Base-by-base conservation (phyloP, 768 basidiomycete genomes). In the Mycena metata region DNA sequence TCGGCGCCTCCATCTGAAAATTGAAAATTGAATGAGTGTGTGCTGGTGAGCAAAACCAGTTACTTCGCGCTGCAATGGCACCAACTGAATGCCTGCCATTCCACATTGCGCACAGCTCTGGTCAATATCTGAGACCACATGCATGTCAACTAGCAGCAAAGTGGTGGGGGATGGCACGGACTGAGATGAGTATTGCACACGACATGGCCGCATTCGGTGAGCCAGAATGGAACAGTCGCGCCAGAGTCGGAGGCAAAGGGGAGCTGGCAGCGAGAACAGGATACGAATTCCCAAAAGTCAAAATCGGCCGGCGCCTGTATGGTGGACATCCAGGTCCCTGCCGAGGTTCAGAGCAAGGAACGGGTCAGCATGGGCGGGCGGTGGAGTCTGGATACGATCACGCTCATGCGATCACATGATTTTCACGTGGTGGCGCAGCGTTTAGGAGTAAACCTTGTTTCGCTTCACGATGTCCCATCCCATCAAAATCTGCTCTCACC, bases 161-260 rank as follows among this genome's bases (percentile, higher is more conserved):
- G 30, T 23, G 24, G 50, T 42, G 46, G 30, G 54, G 80, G 75
- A 21, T 30, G n/a, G 33, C 39, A 59, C 68, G 10, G 39, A 95
- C 94, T 92, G 76, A 96, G 88, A 79, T 96, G 94, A 43, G 86
- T 85, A 75, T 96, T 95, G 84, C 94, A 96, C 30, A 95, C 72
- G 64, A 95, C 86, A 83, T 96, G 94, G 0, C 93, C 93, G 72
- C 94, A 96, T 76, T 95, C 93, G 2, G 94, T 94, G 67, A 95
- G 83, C 94, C 94, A 96, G 77, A 95, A 96, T 0, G 94, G 94
- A 30, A 92, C 79, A 3, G 85, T 82, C 12, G 90, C 84, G 1
- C 84, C 86, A 46, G 83, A 80, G 42, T 85, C 83, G 2, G 87
- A 80, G 9, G 81, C 74, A 72, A 91, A 95, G 0, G 89, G 86